Evolutionary conservation across 257 asterid species (phyloP), one percentile per base, ranked within the genome.

Genomic region (Forsythia suspensa): DNA sequence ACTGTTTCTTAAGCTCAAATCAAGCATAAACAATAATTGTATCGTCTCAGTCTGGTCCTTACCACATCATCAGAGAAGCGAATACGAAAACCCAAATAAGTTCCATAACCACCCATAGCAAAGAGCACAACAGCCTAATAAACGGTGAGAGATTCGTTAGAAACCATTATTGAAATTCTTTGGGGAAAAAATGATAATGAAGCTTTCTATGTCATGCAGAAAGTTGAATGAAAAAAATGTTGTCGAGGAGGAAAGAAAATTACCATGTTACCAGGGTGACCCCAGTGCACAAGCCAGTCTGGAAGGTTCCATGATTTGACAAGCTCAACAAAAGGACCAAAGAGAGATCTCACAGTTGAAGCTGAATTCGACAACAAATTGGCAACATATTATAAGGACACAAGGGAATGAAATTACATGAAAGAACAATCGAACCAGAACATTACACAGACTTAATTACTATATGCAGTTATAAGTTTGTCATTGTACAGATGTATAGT

Each of bases 21-120:
- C n/a, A 61, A 52, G 36, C 75, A 38, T 43, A 61, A 1, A 59
- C 42, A n/a, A 16, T n/a, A 20, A 21, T 9, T 9, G n/a, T 44
- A 24, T 8, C 12, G 46, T 77, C 73, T 15, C 6, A 61, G 9
- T 66, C 81, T 8, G 52, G 12, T 66, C 81, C 84, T 76, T 88
- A 95, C 99, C 87, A 84, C 86, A 73, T 93, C 87, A 79, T 91
- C 87, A 0, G 98, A 90, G 80, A 93, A 83, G 34, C 94, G 94
- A 65, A 95, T 93, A 72, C 97, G 92, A 51, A 93, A 92, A 65
- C 99, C 98, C 81, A 95, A 85, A 80, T 93, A 93, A 72, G 97
- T 92, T 44, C 98, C 99, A 73, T 93, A 95, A 70, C 99, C 97
- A 59, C 99, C 99, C 99, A 95, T 93, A 44, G 97, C 98, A 81